Percentiles rank a stretch among this genome's conserved stretches.
phyloP scores from a whole-genome alignment of 2,329 filamentous ascomycete genomes.

The Pestalotiopsis sp. region DNA sequence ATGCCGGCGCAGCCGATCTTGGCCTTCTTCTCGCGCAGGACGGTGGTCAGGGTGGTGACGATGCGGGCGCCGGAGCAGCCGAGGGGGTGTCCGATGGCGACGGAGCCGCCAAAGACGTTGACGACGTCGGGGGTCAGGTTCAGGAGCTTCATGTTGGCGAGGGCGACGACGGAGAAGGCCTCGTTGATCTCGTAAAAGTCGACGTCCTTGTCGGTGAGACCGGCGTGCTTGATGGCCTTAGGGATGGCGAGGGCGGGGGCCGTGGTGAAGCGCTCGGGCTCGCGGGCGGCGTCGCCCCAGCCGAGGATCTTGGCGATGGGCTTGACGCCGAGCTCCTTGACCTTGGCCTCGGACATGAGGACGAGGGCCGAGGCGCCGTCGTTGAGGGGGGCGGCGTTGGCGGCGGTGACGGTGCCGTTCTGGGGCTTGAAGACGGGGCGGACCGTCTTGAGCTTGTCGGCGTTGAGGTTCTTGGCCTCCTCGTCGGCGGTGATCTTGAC shows the following conservation, averaged over 20 bases:
- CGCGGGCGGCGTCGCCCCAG: slow-evolving; percentile 92
- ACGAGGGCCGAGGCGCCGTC: slow-evolving; percentile 93
- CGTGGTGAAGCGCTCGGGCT: slow-evolving; percentile 94
- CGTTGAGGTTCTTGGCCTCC: slow-evolving; percentile 92
- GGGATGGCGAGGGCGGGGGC: slow-evolving; percentile 92
- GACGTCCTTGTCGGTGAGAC: slow-evolving; percentile 74
- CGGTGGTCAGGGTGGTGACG: slow-evolving; percentile 84
- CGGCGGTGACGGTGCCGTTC: slow-evolving; percentile 88
- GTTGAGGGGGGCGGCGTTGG: slow-evolving; percentile 95
- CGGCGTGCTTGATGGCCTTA: slow-evolving; percentile 95
- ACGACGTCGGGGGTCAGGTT: slow-evolving; percentile 80
- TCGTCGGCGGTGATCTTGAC: slow-evolving; percentile 84
- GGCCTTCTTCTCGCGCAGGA: slow-evolving; percentile 86
- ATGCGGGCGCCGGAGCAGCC: slow-evolving; percentile 94
- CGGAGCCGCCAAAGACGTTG: slow-evolving; percentile 92
- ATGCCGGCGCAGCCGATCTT: slow-evolving; percentile 95
- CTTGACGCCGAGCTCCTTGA: slow-evolving; percentile 89
- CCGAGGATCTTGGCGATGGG: slow-evolving; percentile 96
- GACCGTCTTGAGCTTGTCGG: slow-evolving; percentile 81
- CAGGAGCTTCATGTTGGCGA: slow-evolving; percentile 95
- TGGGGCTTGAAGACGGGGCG: slow-evolving; percentile 81
- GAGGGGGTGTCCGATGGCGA: slow-evolving; percentile 93
- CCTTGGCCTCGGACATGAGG: slow-evolving; percentile 89
- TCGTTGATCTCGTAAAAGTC: slow-evolving; percentile 99
- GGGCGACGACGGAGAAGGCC: slow-evolving; percentile 94